Conservation (phyloP, 495 filamentous ascomycete species). For the Xylaria bambusicola region DNA sequence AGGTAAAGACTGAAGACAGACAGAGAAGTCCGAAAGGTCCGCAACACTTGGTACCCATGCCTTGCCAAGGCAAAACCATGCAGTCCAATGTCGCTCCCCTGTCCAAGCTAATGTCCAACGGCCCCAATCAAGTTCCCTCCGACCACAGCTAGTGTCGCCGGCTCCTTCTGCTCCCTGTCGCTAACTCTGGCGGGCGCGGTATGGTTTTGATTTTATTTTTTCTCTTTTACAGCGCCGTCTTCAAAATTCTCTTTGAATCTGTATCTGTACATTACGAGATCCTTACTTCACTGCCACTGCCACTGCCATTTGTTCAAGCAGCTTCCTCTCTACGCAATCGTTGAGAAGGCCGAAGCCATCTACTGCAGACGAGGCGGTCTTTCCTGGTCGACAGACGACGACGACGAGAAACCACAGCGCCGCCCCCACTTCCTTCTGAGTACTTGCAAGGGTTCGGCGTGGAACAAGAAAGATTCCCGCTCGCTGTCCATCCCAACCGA, state of each 20-base stretch:
- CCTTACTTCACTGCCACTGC: not conserved
- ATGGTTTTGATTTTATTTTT: too few species aligned
- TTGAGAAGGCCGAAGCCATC: too few species aligned
- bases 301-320: not conserved
- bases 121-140: conserved; percentile 12
- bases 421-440: not conserved
- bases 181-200: too few species aligned
- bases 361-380: not conserved
- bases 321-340: not conserved
- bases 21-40: conserved; percentile 11
- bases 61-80: conserved; percentile 13
- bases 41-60: not conserved
- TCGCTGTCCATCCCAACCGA: conserved; percentile 13
- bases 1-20: not conserved
- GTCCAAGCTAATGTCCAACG: conserved; percentile 11
- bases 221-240: not conserved
- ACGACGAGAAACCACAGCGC: not conserved
- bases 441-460: conserved; percentile 4
- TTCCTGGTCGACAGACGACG: not conserved
- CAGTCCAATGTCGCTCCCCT: conserved; percentile 11
- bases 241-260: not conserved
- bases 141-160: not conserved
- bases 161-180: conserved; percentile 3
- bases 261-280: not conserved
- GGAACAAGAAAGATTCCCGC: conserved; percentile 6